Conservation (phyloP, 768 basidiomycete genomes). For the Gloeostereum incarnatum region DNA sequence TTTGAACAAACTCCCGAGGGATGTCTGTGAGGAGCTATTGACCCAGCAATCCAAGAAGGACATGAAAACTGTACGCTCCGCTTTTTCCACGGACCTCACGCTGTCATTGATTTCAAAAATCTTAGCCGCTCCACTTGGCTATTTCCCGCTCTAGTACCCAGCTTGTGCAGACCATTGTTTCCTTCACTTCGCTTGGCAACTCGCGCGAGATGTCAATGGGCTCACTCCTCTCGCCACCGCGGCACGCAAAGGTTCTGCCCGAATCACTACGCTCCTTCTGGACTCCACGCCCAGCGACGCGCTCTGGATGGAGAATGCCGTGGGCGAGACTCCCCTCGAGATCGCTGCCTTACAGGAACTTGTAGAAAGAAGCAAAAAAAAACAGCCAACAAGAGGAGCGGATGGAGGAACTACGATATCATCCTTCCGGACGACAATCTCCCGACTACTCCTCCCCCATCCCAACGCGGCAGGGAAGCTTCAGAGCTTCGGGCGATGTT, state of each 20-base stretch:
- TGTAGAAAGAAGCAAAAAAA: slow-evolving; percentile 9
- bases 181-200: slow-evolving; percentile 22
- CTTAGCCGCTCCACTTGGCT: slow-evolving; percentile 49
- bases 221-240: slow-evolving; percentile 46
- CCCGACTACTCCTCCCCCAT: slow-evolving; percentile 6
- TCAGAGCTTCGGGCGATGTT: slow-evolving; percentile 16
- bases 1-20: slow-evolving; percentile 39
- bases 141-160: slow-evolving; percentile 22
- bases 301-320: slow-evolving; percentile 39
- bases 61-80: slow-evolving; percentile 33
- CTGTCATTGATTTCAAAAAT: background rate
- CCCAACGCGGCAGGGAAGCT: slow-evolving; percentile 12
- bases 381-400: background rate
- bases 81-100: background rate
- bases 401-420: background rate
- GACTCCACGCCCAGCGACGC: slow-evolving; percentile 25
- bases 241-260: slow-evolving; percentile 19
- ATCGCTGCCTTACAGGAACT: slow-evolving; percentile 21
- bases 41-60: slow-evolving; percentile 33
- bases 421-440: background rate
- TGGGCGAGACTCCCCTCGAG: slow-evolving; percentile 34
- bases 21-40: slow-evolving; percentile 33
- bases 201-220: slow-evolving; percentile 36
- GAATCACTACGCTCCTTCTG: slow-evolving; percentile 29
- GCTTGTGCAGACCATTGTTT: slow-evolving; percentile 28